Base-by-base conservation (phyloP, 2,329 filamentous ascomycete species). In the Fusarium pseudoanthophilum region DNA sequence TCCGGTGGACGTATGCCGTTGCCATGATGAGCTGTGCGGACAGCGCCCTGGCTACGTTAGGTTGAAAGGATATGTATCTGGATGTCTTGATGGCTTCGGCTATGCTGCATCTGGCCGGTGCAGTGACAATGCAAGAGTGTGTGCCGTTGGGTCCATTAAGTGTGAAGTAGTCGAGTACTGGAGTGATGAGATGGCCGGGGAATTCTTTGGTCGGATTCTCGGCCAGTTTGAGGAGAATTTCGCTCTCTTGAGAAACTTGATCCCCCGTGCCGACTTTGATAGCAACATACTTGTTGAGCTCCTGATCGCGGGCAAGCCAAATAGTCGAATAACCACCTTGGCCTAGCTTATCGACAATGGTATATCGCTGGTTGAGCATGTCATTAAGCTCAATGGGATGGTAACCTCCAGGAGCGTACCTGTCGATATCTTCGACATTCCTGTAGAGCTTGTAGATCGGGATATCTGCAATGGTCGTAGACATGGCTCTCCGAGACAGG, bases 21-120 rank as follows among this genome's bases (percentile, higher is more conserved):
- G 49, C 49, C 24, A 53, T 16, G 10, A 53, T 10, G 32, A 53
- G 49, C 24, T 37, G 49, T 0, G 32, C 49, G 0, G 18, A 4
- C 5, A 53, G 49, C 0, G 49, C 32, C 7, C 49, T 53, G 18
- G 32, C 49, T 1, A 53, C 32, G 3, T 28, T 24, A 6, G 0
- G 18, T 21, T 1, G 49, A 0, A 53, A 37, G 0, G 49, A 26
- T 0, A 0, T 53, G 18, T 21, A 11, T 11, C n/a, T 11, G 0
- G 32, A 53, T 0, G 49, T 21, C 0, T 53, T 36, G 49, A 37
- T 28, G 0, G 49, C 3, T 13, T 37, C n/a, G 49, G 32, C 18
- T 0, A 53, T 0, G 24, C 32, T 53, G 0, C 24, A 37, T 13
- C 10, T 53, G 18, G 49, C 32, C 0, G 32, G 24, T 21, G 49